Evolutionary conservation across 805 yeast species (phyloP), one percentile per base, ranked within the genome.

Genomic region (Helenozyma rhizophorensis): DNA sequence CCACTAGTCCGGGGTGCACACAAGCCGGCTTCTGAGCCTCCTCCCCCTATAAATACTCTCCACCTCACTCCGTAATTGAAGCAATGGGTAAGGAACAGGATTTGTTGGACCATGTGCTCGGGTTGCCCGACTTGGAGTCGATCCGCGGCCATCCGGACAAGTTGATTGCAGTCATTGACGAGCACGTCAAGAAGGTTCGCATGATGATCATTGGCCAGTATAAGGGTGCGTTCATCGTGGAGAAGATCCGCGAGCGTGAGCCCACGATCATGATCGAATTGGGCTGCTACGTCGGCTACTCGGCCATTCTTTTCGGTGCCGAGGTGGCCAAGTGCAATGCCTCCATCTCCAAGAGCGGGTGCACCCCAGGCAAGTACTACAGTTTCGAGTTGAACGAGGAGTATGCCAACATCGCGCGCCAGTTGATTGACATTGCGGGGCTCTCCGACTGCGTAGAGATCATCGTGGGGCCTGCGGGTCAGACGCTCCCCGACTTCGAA

Each of bases 231-330:
- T 32, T 51, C 9, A 47, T 59, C 9, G 26, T 45, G 24, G 56
- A 56, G 12, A 41, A 47, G 36, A 51, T 60, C 25, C 37, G 23
- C 14, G 41, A 45, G 23, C 28, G 22, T 3, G 44, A 49, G 22
- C 62, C 65, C 13, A 45, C 47, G 19, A 28, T 51, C 13, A 46
- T 57, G 54, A 37, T 59, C 21, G 67, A 59, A 30, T 43, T 60
- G 32, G 68, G 68, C 14, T 50, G 57, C 17, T 60, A 51, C 30
- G 46, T 58, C 14, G 68, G 66, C 7, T 63, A 62, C 32, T 56
- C 65, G 1, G 70, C 70, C 14, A 48, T 65, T 6, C 47, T 51
- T 19, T 62, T 62, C 35, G 62, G 56, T 4, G 43, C 43, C 10
- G 56, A 49, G 21, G 37, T 62, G 24, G 33, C 41, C 7, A 37